Conservation (phyloP, 352 stramenopile species). For the Albugo candida region DNA sequence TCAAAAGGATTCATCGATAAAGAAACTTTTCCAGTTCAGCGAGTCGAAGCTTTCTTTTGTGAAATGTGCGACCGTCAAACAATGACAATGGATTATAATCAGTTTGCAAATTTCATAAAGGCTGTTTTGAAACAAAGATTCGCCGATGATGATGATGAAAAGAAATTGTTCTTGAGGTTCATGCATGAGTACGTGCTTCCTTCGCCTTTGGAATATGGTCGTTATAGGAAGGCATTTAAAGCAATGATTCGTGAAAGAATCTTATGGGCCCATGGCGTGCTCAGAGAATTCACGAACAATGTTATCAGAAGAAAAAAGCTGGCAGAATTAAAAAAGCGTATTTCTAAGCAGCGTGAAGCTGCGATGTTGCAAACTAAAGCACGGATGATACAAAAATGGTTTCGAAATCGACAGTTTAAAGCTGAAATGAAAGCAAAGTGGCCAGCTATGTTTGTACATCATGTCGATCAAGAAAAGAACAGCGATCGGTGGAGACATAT, state of each 20-base stretch:
- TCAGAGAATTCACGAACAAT: conserved; percentile 23
- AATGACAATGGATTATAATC: conserved; percentile 28
- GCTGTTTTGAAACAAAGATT: background rate
- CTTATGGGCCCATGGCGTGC: conserved; percentile 20
- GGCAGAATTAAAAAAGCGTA: too few species aligned
- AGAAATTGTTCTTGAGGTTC: conserved; percentile 44
- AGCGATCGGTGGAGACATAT: too few species aligned
- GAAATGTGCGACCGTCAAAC: conserved; percentile 63
- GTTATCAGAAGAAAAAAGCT: conserved; percentile 16
- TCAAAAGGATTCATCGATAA: conserved; percentile 31
- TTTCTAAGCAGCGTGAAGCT: too few species aligned
- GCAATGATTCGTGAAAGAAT: conserved; percentile 16
- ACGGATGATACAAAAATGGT: too few species aligned
- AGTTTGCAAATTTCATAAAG: conserved; percentile 37
- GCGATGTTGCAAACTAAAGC: too few species aligned
- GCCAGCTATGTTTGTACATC: too few species aligned
- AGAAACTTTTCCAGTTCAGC: conserved; percentile 29
- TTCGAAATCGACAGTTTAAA: too few species aligned
- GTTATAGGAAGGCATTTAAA: conserved; percentile 31
- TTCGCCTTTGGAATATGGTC: conserved; percentile 30
- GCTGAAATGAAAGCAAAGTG: too few species aligned
- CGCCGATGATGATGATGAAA: conserved; percentile 21
- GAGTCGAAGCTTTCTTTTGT: conserved; percentile 35
- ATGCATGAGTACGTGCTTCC: conserved; percentile 46
- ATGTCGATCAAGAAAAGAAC: too few species aligned